Conservation (phyloP, 352 stramenopile genomes). For the Pythium sp. region DNA sequence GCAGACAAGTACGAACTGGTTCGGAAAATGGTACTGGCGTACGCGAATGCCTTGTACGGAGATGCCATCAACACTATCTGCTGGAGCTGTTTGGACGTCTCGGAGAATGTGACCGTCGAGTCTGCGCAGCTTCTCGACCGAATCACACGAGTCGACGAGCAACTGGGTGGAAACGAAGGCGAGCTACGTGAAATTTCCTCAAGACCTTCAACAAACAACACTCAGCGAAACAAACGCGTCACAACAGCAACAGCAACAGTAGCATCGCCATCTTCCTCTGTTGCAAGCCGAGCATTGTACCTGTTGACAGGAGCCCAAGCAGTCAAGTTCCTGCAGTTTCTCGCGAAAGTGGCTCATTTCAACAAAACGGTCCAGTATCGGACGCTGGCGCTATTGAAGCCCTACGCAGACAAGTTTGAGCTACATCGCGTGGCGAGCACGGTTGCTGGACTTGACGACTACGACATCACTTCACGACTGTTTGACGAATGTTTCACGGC, state of each 20-base stretch:
- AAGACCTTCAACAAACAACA: slow-evolving; percentile 4
- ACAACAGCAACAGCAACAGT: not conserved
- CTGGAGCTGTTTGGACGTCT: slow-evolving; percentile 67
- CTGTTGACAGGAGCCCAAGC: slow-evolving; percentile 54
- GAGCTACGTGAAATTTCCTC: not conserved
- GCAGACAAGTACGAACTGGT: slow-evolving; percentile 54
- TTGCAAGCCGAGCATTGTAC: slow-evolving; percentile 44
- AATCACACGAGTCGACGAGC: slow-evolving; percentile 30
- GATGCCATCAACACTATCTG: slow-evolving; percentile 63
- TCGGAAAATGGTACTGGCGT: slow-evolving; percentile 45
- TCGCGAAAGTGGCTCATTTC: slow-evolving; percentile 63
- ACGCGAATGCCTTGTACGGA: slow-evolving; percentile 50
- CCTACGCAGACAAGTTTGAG: slow-evolving; percentile 40
- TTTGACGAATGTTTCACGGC: slow-evolving; percentile 37
- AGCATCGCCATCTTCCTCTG: slow-evolving; percentile 8
- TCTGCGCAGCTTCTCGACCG: slow-evolving; percentile 58
- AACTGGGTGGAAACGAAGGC: slow-evolving; percentile 2
- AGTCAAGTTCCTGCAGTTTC: slow-evolving; percentile 65
- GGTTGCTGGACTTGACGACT: slow-evolving; percentile 43
- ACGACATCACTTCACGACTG: slow-evolving; percentile 32
- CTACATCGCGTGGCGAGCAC: slow-evolving; percentile 52
- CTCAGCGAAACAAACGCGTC: slow-evolving; percentile 2
- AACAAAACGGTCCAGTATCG: slow-evolving; percentile 49
- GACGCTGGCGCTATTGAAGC: slow-evolving; percentile 40
- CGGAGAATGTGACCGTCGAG: slow-evolving; percentile 65